Conservation (phyloP, 306 rosid genomes). For the Oemleria cerasiformis region DNA sequence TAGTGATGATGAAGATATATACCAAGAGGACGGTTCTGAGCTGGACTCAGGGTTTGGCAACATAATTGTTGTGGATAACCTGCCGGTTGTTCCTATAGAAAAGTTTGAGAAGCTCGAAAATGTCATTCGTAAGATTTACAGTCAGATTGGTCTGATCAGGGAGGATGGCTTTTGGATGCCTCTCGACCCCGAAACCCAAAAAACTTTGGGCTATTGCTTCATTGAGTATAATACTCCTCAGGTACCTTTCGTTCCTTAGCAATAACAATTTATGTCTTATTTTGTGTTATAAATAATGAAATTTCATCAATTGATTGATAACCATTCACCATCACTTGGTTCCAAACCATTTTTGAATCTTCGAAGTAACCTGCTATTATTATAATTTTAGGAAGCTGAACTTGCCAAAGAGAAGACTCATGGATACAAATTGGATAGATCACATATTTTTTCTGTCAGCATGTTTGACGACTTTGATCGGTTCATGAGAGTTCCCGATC, state of each 20-base stretch:
- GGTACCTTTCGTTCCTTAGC: conserved; percentile 25
- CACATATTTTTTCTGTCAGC: conserved; percentile 70
- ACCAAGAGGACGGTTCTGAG: conserved; percentile 52
- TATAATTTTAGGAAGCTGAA: conserved; percentile 71
- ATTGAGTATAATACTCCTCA: conserved; percentile 76
- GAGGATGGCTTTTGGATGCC: conserved; percentile 91
- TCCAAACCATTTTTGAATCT: not conserved
- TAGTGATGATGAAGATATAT: conserved; percentile 69
- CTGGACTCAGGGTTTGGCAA: conserved; percentile 65
- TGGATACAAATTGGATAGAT: conserved; percentile 78
- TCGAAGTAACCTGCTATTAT: not conserved
- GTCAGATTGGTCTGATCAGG: conserved; percentile 71
- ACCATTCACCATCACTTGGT: not conserved
- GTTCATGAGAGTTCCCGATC: conserved; percentile 80
- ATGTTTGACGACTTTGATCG: conserved; percentile 79
- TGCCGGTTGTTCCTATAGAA: conserved; percentile 66
- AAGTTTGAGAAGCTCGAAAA: conserved; percentile 73
- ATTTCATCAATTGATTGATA: not conserved
- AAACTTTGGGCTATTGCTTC: conserved; percentile 69
- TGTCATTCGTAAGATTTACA: conserved; percentile 61
- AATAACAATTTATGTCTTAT: not conserved
- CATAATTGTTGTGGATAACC: conserved; percentile 70
- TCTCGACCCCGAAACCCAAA: conserved; percentile 48
- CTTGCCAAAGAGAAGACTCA: conserved; percentile 85
- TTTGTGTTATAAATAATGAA: not conserved